Base-by-base conservation (phyloP, 805 yeast genomes). In the Pichia californica region DNA sequence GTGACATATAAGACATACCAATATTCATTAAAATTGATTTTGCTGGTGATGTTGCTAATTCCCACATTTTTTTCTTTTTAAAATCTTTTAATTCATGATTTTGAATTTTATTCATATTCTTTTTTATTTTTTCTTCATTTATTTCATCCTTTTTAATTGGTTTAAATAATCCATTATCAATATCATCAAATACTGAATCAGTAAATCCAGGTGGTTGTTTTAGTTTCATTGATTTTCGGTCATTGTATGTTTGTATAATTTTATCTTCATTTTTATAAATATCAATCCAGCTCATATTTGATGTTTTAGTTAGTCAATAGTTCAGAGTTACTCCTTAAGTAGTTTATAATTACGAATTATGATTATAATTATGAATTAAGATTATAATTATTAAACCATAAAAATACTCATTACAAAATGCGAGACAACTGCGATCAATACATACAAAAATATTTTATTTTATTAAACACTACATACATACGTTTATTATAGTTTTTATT, bases 1-100 rank as follows among this genome's bases (percentile, higher is more conserved):
- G 98, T 0, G 96, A 79, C 87, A 91, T 86, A 61, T 87, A 93
- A 48, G 88, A 79, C 95, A 91, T 87, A 38, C 87, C 67, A 39
- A 85, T 62, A 56, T 87, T 93, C 94, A 88, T 84, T 7, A 97
- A 95, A n/a, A 93, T 73, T 25, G 50, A 57, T 58, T 88, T 91
- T 3, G 88, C 85, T 0, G 97, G 96, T 1, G 79, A 78, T 14
- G 76, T 63, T 2, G 96, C 95, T 31, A 85, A 58, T 45, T 85
- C 93, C 95, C 96, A 88, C 0, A 94, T 89, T 55, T 83, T 84
- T 55, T 81, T 75, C 67, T 59, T 52, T 69, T 74, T 44, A 74
- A 60, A 32, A 63, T 64, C 31, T 64, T 70, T 33, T 69, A 49
- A 11, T 53, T 57, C 25, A 35, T 44, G 30, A 52, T 52, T 44